Evolutionary conservation across 768 basidiomycete genomes (phyloP), one percentile per base, ranked within the genome.

Genomic region (Chalciporus chontae): DNA sequence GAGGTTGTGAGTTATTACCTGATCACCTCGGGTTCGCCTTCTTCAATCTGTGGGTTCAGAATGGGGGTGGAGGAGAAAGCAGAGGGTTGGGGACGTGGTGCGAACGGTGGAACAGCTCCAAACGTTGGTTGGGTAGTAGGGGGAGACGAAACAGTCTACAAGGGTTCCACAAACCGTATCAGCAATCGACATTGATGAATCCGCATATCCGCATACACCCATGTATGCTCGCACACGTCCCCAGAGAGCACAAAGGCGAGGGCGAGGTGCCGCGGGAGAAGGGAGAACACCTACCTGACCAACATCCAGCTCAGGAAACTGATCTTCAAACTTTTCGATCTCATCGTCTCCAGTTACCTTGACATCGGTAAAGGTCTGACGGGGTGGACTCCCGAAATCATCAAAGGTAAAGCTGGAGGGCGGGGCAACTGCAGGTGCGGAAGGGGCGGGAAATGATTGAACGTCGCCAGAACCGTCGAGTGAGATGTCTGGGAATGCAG

Each of bases 1-100:
- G 32, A 32, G 14, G 11, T 32, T n/a, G n/a, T 36, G 5, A 15
- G 7, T 5, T 14, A 36, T 39, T 59, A 90, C 91, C 78, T 86
- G 75, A 93, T 90, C 36, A 88, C 87, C 60, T 93, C 80, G 7
- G 90, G 88, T 66, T 94, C 91, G 19, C 90, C 89, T 64, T 90
- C 89, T 23, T 80, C 75, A 14, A 84, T 68, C 44, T 74, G 72
- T 55, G 87, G 85, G 56, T 72, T 80, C 37, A 90, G 70, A 50
- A 89, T 88, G 36, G 89, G 87, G 8, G 87, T 90, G 10, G 83
- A 80, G 2, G 86, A 77, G 54, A 80, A 79, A 0, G 78, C 76
- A 9, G 87, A 87, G 8, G 80, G 77, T 58, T 90, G 87, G 8
- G 88, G 88, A 41, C 82, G 80, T 13, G 89, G 89, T 23, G 89